Percentiles rank a stretch among this genome's conserved stretches.
These are phyloP conservation scores for Dryas drummondii DNA, from an alignment of 306 rosid species.

Conservation along the genomic window DNA sequence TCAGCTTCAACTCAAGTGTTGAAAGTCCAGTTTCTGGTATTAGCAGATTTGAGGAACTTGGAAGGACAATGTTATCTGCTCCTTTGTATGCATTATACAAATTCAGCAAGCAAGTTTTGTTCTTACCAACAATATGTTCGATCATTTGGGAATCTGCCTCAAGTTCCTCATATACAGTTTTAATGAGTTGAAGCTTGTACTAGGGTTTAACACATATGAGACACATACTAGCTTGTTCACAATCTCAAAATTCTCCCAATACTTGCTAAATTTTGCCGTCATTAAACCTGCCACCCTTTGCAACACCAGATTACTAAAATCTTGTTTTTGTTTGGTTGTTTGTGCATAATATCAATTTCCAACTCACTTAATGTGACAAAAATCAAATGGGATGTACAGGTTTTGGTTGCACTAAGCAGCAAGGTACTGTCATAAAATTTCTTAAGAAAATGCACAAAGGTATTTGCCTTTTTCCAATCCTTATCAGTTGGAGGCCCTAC, in stretches of 20 bases:
- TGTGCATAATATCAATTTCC: no score
- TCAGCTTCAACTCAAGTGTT: neutral
- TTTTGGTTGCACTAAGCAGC: neutral
- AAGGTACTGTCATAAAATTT: neutral
- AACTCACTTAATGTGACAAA: no score
- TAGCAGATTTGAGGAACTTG: no score
- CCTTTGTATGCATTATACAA: no score
- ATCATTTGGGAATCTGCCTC: no score
- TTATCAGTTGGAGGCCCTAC: neutral
- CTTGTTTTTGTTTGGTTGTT: no score
- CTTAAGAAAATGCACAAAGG: neutral
- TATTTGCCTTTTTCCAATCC: neutral
- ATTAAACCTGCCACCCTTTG: neutral
- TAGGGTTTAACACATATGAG: neutral
- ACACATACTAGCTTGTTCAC: no score
- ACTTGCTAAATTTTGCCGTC: neutral
- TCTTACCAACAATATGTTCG: neutral
- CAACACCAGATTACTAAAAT: neutral
- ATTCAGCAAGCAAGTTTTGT: no score
- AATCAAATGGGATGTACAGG: neutral
- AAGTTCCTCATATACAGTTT: neutral
- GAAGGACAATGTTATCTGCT: no score
- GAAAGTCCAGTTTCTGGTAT: no score
- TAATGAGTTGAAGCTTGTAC: neutral
- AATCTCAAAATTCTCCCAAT: neutral